Evolutionary conservation across 2,329 filamentous ascomycete genomes (phyloP), one percentile per base, ranked within the genome.

Genomic region (Fusarium cyanostomum): DNA sequence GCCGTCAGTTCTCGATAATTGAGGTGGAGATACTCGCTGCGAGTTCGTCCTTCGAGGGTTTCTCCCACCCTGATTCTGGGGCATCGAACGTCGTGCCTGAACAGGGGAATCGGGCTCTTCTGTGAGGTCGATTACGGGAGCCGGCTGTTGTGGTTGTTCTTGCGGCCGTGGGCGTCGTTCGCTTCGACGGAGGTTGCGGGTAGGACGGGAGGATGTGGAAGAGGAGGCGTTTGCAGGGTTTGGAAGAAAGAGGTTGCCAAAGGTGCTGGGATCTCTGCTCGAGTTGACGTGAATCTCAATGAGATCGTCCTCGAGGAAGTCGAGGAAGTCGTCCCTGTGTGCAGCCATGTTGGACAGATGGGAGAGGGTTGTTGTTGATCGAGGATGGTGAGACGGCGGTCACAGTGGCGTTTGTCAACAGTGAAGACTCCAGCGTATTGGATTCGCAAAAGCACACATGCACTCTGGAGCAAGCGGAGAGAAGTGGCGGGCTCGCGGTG

Each of bases 81-180:
- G 59, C 21, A 71, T 78, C 51, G 76, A 64, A 18, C 53, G 56
- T 37, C 78, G 74, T 64, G 76, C 74, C 42, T 78, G 66, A 8
- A 68, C 59, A 7, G 81, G 80, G 15, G 80, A 83, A 67, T 84
- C 82, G 0, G 81, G 80, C 62, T 84, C 82, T 9, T 75, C 77
- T 1, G 82, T 84, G 43, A 85, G 71, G 55, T 85, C 82, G 38
- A 85, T 84, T 12, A 84, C 72, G 15, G 75, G 64, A 7, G 73
- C 48, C 18, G 51, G 69, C n/a, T 55, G 45, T 43, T 64, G 66
- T n/a, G 45, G 42, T 38, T 59, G 55, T 12, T 44, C 28, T 12
- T 52, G 48, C 9, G 38, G 43, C 18, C 48, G 52, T 15, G 35
- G 35, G 26, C 37, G 56, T 15, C 59, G 44, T 37, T 50, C 41